These are phyloP conservation scores for Fusarium transvaalense DNA, from an alignment of 2,329 filamentous ascomycete species.

Conservation along the genomic window DNA sequence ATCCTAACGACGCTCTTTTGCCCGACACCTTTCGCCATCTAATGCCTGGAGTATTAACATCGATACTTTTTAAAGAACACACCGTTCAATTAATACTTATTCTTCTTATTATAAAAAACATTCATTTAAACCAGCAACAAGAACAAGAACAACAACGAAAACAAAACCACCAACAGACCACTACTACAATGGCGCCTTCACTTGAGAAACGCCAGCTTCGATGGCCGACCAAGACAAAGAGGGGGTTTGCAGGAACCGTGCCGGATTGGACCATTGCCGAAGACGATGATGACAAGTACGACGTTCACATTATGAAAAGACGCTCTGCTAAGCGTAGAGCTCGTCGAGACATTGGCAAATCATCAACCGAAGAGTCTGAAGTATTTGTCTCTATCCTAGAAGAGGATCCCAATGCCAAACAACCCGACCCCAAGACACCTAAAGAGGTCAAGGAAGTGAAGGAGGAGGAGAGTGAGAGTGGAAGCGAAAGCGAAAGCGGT, in stretches of 20 bases:
- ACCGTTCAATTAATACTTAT: constrained; percentile 16
- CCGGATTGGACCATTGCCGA: constrained; percentile 49
- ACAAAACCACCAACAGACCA: constrained; percentile 4
- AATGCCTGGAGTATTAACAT: constrained; percentile 20
- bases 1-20: constrained; percentile 34
- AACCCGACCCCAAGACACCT: constrained; percentile 2
- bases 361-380: constrained; percentile 19
- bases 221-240: constrained; percentile 40
- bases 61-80: constrained; percentile 16
- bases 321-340: constrained; percentile 18
- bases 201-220: constrained; percentile 28
- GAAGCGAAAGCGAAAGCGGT: constrained; percentile 3
- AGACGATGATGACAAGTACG: constrained; percentile 43
- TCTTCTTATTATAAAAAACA: constrained; percentile 3
- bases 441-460: not conserved
- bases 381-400: constrained; percentile 14
- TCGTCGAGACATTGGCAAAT: constrained; percentile 17
- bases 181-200: constrained; percentile 31
- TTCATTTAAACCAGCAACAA: constrained; percentile 3
- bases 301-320: constrained; percentile 35
- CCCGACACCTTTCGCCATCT: constrained; percentile 9
- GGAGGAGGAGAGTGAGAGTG: not conserved
- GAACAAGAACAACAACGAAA: constrained; percentile 5
- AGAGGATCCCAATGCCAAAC: constrained; percentile 4
- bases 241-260: constrained; percentile 29